A percentile compares a stretch with the other conserved stretches of the same genome.
These are phyloP conservation scores for Lichtheimia ramosa DNA, from an alignment of 371 early-diverging fungal species.

Conservation along the genomic window DNA sequence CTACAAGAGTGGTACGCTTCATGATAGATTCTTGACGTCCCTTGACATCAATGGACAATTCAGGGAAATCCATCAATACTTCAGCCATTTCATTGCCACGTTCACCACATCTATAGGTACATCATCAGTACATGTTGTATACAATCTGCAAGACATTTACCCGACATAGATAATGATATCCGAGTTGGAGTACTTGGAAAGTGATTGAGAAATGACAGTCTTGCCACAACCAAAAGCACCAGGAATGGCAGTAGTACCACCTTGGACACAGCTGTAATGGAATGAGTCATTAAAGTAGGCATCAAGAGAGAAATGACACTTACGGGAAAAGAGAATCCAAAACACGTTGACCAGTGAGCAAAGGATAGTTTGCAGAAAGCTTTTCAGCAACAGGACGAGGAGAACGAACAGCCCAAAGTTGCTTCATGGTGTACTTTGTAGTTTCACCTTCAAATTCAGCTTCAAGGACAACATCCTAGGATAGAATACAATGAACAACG, in stretches of 20 bases:
- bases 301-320: slow-evolving; percentile 24
- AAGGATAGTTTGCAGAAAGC: slow-evolving; percentile 94
- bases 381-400: slow-evolving; percentile 99
- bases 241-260: slow-evolving; percentile 99
- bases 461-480: slow-evolving; percentile 89
- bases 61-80: slow-evolving; percentile 99
- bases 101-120: slow-evolving; percentile 80
- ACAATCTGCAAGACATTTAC: slow-evolving; percentile 25
- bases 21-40: slow-evolving; percentile 98
- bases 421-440: slow-evolving; percentile 93
- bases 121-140: background rate
- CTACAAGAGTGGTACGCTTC: slow-evolving; percentile 99
- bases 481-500: slow-evolving; percentile 1
- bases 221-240: slow-evolving; percentile 99
- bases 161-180: slow-evolving; percentile 99
- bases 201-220: slow-evolving; percentile 99
- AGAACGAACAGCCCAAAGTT: slow-evolving; percentile 98
- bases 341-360: slow-evolving; percentile 99
- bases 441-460: slow-evolving; percentile 93
- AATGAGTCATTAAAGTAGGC: too few species aligned
- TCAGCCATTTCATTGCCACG: slow-evolving; percentile 99
- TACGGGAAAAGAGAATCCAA: slow-evolving; percentile 99
- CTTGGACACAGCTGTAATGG: slow-evolving; percentile 89
- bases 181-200: slow-evolving; percentile 99
- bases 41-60: slow-evolving; percentile 88